Conservation (phyloP, 2,329 filamentous ascomycete genomes). For the Chaetomiaceae sp. region DNA sequence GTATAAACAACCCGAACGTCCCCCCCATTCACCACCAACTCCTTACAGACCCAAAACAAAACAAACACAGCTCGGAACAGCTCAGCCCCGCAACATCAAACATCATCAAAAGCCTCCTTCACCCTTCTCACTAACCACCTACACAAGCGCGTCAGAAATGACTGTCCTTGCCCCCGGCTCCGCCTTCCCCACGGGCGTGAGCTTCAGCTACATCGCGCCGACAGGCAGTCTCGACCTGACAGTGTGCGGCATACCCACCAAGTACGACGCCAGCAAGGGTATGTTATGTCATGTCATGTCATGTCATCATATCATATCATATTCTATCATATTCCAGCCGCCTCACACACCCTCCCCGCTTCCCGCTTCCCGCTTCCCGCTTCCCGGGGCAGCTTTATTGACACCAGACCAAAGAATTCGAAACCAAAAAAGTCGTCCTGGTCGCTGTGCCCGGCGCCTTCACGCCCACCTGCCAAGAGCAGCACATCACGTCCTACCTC, state of each 20-base stretch:
- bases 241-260: slow-evolving; percentile 71
- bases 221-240: slow-evolving; percentile 66
- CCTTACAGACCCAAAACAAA: neutral
- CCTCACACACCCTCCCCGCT: neutral
- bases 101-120: neutral
- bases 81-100: neutral
- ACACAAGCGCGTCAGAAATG: slow-evolving; percentile 36
- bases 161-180: slow-evolving; percentile 73
- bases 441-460: slow-evolving; percentile 66
- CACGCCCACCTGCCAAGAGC: slow-evolving; percentile 79
- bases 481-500: slow-evolving; percentile 78
- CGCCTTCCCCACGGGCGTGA: slow-evolving; percentile 72
- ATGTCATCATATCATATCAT: no score
- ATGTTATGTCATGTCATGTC: no score
- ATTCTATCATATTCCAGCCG: no score
- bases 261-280: slow-evolving; percentile 76
- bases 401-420: slow-evolving; percentile 47
- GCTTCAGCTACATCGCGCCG: slow-evolving; percentile 82
- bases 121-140: no score
- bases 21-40: neutral
- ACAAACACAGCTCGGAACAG: neutral
- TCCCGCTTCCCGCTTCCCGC: no score
- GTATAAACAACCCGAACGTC: neutral
- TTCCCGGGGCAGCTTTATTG: no score
- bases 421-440: slow-evolving; percentile 53